Conservation (phyloP, 345 rosid genomes). For the Bruguiera sexangula region DNA sequence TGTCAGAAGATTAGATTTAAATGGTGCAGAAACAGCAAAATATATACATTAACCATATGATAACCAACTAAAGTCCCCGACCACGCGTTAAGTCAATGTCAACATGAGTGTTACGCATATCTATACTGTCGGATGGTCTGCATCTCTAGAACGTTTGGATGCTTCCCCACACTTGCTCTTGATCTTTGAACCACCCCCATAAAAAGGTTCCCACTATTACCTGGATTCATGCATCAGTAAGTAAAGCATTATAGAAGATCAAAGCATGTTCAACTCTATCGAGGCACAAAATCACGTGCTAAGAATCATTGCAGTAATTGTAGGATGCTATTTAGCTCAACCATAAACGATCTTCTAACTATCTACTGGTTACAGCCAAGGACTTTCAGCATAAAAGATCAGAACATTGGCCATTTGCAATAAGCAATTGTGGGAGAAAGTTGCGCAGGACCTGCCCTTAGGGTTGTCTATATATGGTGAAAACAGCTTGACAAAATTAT, state of each 20-base stretch:
- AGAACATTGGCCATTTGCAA: too few relatives aligned
- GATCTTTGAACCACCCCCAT: conserved; percentile 75
- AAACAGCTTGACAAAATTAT: too few relatives aligned
- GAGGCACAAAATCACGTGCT: background rate
- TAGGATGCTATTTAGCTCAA: too few relatives aligned
- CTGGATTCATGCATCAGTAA: conserved; percentile 34
- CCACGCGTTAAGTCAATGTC: conserved; percentile 96
- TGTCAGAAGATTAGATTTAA: conserved; percentile 29
- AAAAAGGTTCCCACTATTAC: conserved; percentile 88
- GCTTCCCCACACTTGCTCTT: conserved; percentile 67
- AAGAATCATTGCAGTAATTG: too few relatives aligned
- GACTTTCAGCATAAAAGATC: too few relatives aligned
- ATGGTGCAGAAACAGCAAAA: conserved; percentile 24
- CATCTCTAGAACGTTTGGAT: conserved; percentile 41
- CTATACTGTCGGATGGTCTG: conserved; percentile 43
- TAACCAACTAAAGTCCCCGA: conserved; percentile 29
- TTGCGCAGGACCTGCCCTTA: too few relatives aligned
- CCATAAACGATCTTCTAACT: too few relatives aligned
- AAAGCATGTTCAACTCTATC: background rate
- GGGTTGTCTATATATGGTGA: too few relatives aligned
- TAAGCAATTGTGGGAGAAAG: too few relatives aligned
- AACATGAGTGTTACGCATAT: conserved; percentile 57
- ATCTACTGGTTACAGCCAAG: too few relatives aligned
- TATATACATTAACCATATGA: conserved; percentile 33
- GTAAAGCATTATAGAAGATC: conserved; percentile 4